A percentile compares a stretch with the other conserved stretches of the same genome.
Conservation (phyloP, 192 early-diverging fungal genomes). For the Coemansia sp. region DNA sequence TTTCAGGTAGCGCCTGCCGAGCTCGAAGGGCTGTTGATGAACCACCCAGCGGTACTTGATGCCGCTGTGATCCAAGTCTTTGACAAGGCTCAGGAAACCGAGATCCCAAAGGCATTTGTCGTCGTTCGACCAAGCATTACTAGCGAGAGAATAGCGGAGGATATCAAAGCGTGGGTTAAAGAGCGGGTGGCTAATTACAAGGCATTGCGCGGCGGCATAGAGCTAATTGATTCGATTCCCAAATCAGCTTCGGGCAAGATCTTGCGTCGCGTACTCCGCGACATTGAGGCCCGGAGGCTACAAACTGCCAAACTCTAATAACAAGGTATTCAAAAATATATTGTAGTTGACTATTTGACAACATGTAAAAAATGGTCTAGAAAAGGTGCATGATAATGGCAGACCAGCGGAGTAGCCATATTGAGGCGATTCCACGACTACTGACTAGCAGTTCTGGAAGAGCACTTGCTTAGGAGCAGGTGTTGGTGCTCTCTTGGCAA, state of each 20-base stretch:
- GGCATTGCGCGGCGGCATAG: constrained; percentile 74
- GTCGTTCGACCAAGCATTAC: constrained; percentile 59
- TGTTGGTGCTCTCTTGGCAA: background rate
- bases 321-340: background rate
- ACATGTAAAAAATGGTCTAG: background rate
- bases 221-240: constrained; percentile 69
- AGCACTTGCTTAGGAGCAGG: background rate
- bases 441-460: no score
- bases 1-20: constrained; percentile 86
- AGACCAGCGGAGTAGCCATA: no score
- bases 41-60: constrained; percentile 70
- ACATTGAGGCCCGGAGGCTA: constrained; percentile 21
- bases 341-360: background rate
- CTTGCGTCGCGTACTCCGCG: constrained; percentile 68
- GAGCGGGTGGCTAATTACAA: constrained; percentile 74
- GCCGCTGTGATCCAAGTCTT: constrained; percentile 68
- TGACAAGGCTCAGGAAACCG: constrained; percentile 61
- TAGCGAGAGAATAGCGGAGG: constrained; percentile 36
- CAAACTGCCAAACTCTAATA: constrained; percentile 19
- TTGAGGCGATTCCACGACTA: no score
- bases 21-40: constrained; percentile 75
- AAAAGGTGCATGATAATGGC: background rate
- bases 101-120: constrained; percentile 81
- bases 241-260: constrained; percentile 85
- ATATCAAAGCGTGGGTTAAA: constrained; percentile 60